A percentile compares a stretch with the other conserved stretches of the same genome.
These are phyloP conservation scores for Alternaria atra DNA, from an alignment of 2,329 filamentous ascomycete species.

Conservation along the genomic window DNA sequence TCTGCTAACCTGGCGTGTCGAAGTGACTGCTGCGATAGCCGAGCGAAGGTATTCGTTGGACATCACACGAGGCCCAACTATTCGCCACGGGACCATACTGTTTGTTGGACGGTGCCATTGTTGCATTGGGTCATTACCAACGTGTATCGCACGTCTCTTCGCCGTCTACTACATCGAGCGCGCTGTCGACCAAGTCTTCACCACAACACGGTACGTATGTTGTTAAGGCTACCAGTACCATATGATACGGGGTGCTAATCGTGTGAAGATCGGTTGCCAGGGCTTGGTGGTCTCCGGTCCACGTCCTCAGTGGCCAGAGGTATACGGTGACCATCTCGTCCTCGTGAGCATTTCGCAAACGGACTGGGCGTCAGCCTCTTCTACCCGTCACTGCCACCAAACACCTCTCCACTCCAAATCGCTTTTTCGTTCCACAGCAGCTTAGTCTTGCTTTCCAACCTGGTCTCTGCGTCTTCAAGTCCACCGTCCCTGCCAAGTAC, in stretches of 20 bases:
- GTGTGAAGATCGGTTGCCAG: slow-evolving; percentile 6
- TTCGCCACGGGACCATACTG: slow-evolving; percentile 32
- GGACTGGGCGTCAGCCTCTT: slow-evolving; percentile 26
- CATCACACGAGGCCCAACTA: slow-evolving; percentile 28
- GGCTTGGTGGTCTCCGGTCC: slow-evolving; percentile 6
- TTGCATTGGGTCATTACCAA: slow-evolving; percentile 18
- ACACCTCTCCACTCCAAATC: slow-evolving; percentile 25
- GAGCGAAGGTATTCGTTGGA: slow-evolving; percentile 33
- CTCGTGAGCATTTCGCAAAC: slow-evolving; percentile 47
- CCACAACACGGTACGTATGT: slow-evolving; percentile 25
- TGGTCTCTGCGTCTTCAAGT: slow-evolving; percentile 29
- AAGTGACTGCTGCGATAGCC: slow-evolving; percentile 29
- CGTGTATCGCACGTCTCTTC: slow-evolving; percentile 21
- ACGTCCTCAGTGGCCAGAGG: slow-evolving; percentile 28
- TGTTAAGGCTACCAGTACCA: background rate
- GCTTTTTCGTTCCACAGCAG: slow-evolving; percentile 34
- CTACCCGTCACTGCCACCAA: slow-evolving; percentile 30
- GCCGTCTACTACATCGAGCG: slow-evolving; percentile 8
- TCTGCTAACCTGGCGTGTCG: slow-evolving; percentile 30
- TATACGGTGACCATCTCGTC: slow-evolving; percentile 36
- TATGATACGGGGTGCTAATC: slow-evolving; percentile 12
- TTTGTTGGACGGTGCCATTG: slow-evolving; percentile 35
- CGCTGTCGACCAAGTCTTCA: background rate
- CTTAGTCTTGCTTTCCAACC: slow-evolving; percentile 23
- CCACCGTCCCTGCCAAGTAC: slow-evolving; percentile 21